phyloP scores from a whole-genome alignment of 2,329 filamentous ascomycete genomes.

The Aspergillus quadricinctus region DNA sequence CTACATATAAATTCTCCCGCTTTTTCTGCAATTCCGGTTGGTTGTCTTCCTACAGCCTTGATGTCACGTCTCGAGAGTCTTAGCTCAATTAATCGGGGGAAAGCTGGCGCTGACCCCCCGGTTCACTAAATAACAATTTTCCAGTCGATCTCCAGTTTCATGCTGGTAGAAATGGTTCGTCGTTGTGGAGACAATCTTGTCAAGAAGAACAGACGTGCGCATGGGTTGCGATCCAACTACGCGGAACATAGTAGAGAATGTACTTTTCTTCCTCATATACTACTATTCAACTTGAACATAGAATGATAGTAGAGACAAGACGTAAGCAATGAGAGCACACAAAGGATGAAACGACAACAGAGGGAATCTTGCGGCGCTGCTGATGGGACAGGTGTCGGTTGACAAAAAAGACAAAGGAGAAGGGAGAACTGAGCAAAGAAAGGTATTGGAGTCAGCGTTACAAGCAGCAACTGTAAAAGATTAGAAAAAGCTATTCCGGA shows the following conservation, averaged over 20 bases:
- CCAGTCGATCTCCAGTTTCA: not conserved
- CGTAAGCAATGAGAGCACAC: conserved; percentile 23
- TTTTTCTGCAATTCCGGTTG: not conserved
- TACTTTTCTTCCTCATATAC: conserved; percentile 30
- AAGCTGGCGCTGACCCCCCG: conserved; percentile 11
- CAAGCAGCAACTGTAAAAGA: conserved; percentile 24
- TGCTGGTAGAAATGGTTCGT: not conserved
- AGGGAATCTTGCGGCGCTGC: conserved; percentile 41
- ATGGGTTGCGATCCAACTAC: not conserved
- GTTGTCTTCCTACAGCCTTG: not conserved
- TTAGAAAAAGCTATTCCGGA: conserved; percentile 33
- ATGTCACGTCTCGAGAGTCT: not conserved
- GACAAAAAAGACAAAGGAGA: conserved; percentile 18
- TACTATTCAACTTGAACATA: conserved; percentile 28
- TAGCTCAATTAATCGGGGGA: conserved; percentile 5
- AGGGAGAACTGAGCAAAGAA: conserved; percentile 13
- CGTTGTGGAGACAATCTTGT: not conserved
- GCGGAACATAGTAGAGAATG: not conserved
- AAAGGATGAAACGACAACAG: conserved; percentile 30
- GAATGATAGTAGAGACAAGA: conserved; percentile 23
- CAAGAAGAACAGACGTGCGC: not conserved
- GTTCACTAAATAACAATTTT: conserved; percentile 4
- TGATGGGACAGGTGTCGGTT: conserved; percentile 30
- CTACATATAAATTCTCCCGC: conserved; percentile 1
- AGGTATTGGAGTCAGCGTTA: conserved; percentile 23